These are phyloP conservation scores for Haematococcus lacustris DNA, from an alignment of 139 green algal genomes.

Conservation along the genomic window DNA sequence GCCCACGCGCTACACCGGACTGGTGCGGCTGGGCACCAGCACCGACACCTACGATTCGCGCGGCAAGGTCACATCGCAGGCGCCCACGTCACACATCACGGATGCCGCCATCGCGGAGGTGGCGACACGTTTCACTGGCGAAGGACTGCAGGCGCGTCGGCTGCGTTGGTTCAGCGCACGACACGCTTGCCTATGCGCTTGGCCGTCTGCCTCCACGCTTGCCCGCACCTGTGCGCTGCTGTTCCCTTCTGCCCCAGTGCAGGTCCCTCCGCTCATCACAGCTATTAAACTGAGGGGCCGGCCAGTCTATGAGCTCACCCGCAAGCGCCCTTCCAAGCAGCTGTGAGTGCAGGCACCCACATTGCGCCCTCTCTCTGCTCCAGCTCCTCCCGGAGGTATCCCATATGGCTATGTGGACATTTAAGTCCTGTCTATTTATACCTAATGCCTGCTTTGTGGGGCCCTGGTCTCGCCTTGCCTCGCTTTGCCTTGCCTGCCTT, in stretches of 20 bases:
- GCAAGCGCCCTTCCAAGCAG: not conserved
- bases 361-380: too few relatives aligned
- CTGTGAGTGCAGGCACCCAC: constrained; percentile 8
- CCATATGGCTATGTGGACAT: too few relatives aligned
- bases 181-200: not conserved
- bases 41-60: constrained; percentile 74
- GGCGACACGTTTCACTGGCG: constrained; percentile 3
- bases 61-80: constrained; percentile 33
- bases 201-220: not conserved
- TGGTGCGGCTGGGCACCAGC: constrained; percentile 69
- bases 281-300: constrained; percentile 1
- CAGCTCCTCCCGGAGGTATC: too few relatives aligned
- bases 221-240: not conserved
- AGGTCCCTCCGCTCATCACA: constrained; percentile 3
- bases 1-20: constrained; percentile 64
- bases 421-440: too few relatives aligned
- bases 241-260: not conserved
- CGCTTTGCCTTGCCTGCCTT: too few relatives aligned
- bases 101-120: constrained; percentile 36
- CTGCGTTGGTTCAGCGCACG: not conserved
- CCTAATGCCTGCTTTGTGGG: too few relatives aligned
- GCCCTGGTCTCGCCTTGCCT: too few relatives aligned
- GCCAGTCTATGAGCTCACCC: constrained; percentile 5
- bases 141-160: not conserved
- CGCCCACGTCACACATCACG: constrained; percentile 75